phyloP scores from a whole-genome alignment of 2,329 filamentous ascomycete genomes.

The Fusarium piperis region DNA sequence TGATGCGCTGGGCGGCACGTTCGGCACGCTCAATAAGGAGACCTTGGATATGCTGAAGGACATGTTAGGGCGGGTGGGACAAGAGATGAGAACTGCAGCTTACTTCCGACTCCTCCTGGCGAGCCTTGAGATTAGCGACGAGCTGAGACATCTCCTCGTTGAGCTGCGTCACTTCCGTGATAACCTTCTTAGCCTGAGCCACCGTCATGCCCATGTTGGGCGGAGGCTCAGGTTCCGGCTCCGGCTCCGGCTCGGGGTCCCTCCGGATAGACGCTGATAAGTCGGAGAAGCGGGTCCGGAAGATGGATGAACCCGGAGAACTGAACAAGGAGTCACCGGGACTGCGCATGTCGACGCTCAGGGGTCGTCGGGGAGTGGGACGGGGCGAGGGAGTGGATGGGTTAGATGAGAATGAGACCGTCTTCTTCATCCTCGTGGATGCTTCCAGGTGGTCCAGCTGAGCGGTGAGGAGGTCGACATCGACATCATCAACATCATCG shows the following conservation, averaged over 20 bases:
- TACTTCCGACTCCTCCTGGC: constrained; percentile 69
- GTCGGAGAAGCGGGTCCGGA: constrained; percentile 53
- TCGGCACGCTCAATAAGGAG: constrained; percentile 68
- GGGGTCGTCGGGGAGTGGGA: constrained; percentile 24
- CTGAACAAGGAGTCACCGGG: constrained; percentile 46
- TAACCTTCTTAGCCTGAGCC: constrained; percentile 50
- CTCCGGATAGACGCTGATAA: constrained; percentile 49
- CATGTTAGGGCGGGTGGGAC: constrained; percentile 39
- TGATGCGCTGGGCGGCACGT: constrained; percentile 65
- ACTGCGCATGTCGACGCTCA: constrained; percentile 41
- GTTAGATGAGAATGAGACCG: constrained; percentile 32
- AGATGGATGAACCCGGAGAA: constrained; percentile 49
- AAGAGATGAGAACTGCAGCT: constrained; percentile 31
- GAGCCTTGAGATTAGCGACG: constrained; percentile 60
- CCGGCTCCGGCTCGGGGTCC: constrained; percentile 40
- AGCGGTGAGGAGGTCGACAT: constrained; percentile 50
- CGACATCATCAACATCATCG: constrained; percentile 49
- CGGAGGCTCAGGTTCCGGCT: constrained; percentile 41
- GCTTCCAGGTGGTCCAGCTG: constrained; percentile 49
- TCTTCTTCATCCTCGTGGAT: constrained; percentile 34
- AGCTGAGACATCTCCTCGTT: constrained; percentile 61
- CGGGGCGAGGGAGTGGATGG: constrained; percentile 32
- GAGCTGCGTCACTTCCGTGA: constrained; percentile 53
- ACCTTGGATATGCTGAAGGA: constrained; percentile 66
- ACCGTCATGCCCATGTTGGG: constrained; percentile 46